Percentiles rank a stretch among this genome's conserved stretches.
Evolutionary conservation across 768 basidiomycete species (phyloP).

Genomic region (button mushroom (Agaricus bisporus)): DNA sequence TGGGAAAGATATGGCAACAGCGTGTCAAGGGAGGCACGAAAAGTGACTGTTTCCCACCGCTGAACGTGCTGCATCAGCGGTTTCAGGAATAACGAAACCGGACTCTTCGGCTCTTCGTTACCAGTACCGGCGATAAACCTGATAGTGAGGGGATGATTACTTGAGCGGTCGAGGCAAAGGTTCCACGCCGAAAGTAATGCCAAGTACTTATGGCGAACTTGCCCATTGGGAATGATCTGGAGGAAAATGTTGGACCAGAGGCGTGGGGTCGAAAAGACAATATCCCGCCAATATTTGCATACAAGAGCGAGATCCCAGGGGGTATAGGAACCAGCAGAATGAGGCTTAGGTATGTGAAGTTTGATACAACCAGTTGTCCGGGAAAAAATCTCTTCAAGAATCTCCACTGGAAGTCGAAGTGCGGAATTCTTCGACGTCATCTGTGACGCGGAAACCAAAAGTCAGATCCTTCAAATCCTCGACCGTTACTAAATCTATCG

Average conservation of each 20-base stretch:
- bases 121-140: background rate
- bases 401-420: no score
- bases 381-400: no score
- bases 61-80: background rate
- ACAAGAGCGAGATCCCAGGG: background rate
- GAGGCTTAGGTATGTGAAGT: no score
- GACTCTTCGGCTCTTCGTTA: background rate
- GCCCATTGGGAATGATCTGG: background rate
- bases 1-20: background rate
- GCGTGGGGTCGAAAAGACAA: background rate
- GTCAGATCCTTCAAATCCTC: no score
- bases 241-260: background rate
- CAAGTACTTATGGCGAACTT: background rate
- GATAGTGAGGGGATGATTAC: background rate
- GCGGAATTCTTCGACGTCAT: no score
- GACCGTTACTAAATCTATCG: no score
- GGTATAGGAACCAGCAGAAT: background rate
- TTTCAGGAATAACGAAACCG: background rate
- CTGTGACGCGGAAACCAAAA: no score
- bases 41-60: background rate
- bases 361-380: no score
- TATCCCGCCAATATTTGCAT: conserved; percentile 6
- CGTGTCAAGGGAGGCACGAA: background rate
- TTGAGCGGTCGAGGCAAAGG: background rate
- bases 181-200: background rate